Evolutionary conservation across 2,329 filamentous ascomycete species (phyloP).

Genomic region (Huntiella savannae): DNA sequence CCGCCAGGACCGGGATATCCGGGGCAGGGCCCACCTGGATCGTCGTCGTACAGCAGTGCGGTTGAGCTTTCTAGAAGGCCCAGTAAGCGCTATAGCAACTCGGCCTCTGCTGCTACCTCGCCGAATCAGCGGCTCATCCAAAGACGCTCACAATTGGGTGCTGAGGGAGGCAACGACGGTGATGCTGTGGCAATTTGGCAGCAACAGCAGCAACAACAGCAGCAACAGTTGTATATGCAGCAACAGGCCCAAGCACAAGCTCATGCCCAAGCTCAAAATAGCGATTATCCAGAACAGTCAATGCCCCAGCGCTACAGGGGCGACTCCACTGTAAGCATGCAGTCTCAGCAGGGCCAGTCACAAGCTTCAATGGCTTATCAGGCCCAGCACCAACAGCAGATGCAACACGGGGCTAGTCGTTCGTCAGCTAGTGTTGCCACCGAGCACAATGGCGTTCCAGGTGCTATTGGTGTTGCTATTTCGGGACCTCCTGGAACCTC

Average conservation of each 20-base stretch:
- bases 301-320: too few relatives aligned
- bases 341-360: too few relatives aligned
- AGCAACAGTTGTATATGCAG: conserved; percentile 12
- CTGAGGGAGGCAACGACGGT: conserved; percentile 2
- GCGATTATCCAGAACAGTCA: too few relatives aligned
- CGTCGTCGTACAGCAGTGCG: conserved; percentile 28
- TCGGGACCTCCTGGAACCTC: too few relatives aligned
- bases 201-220: conserved; percentile 16
- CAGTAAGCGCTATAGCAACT: conserved; percentile 38
- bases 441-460: too few relatives aligned
- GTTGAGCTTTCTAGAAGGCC: conserved; percentile 31
- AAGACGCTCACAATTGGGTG: conserved; percentile 11
- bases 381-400: too few relatives aligned
- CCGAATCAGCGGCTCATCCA: conserved; percentile 12
- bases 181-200: conserved; percentile 16
- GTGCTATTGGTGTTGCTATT: too few relatives aligned
- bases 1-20: conserved; percentile 10
- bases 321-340: too few relatives aligned
- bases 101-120: conserved; percentile 18
- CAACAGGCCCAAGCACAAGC: conserved; percentile 17
- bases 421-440: too few relatives aligned
- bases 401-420: too few relatives aligned
- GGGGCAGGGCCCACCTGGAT: not conserved
- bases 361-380: too few relatives aligned
- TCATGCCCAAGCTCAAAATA: not conserved